Evolutionary conservation across 2,329 filamentous ascomycete species (phyloP), one percentile per base, ranked within the genome.

Genomic region (Ascochyta fabae): DNA sequence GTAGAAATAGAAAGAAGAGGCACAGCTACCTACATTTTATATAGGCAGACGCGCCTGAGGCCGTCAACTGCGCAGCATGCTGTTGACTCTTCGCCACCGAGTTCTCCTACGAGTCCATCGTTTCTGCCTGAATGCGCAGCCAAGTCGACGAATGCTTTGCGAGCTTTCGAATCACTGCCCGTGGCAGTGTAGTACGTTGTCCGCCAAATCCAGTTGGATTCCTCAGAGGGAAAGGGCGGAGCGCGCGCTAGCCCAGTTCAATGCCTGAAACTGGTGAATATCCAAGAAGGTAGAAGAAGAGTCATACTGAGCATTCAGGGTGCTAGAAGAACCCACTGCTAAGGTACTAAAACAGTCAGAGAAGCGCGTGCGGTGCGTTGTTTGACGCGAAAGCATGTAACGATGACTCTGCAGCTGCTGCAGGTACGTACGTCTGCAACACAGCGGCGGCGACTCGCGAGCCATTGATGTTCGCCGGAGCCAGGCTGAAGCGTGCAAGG

Each of bases 181-280:
- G 47, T 56, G 53, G 53, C 53, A 51, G 53, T 56, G 53, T 56
- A 35, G 47, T 56, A 41, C 24, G 23, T 15, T 9, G 23, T 12
- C 23, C 15, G 43, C 43, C 29, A 42, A 47, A 31, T 31, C 33
- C 33, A 4, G 16, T 15, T 51, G 26, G 29, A 43, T 47, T 51
- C 36, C 53, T 43, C 23, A 42, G 53, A 48, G 38, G 16, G 46
- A 40, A 56, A 56, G 47, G 47, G 53, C 47, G 47, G 47, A 38
- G 6, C 36, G 35, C 13, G 42, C 53, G 33, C 47, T 50, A 56
- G 31, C 36, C 42, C 27, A 23, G 15, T 36, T 12, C 23, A 10
- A 35, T 9, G 22, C 26, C 16, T 39, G 31, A 10, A 33, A 42
- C 29, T 38, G 38, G 33, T 38, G 47, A 40, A 33, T 3, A 12